Percentiles rank a stretch among this genome's conserved stretches.
phyloP scores from a whole-genome alignment of 306 rosid genomes.

The Acacia melanoxylon region DNA sequence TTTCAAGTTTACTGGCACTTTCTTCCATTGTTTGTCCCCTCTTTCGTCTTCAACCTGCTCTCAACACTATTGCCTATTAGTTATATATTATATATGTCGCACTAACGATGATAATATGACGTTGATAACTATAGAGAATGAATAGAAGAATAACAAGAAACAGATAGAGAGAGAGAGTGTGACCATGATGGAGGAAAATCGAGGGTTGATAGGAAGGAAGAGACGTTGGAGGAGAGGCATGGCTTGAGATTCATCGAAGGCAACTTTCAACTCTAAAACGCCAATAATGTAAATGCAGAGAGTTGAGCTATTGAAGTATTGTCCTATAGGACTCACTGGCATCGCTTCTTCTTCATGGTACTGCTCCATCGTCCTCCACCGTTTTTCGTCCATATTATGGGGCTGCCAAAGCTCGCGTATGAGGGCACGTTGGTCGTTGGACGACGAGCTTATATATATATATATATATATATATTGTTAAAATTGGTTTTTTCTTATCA shows the following conservation, averaged over 20 bases:
- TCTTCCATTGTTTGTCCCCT: slow-evolving; percentile 55
- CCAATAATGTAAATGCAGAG: slow-evolving; percentile 43
- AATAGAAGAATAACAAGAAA: neutral
- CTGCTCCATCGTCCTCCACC: slow-evolving; percentile 6
- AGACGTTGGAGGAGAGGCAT: slow-evolving; percentile 33
- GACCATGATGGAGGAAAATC: slow-evolving; percentile 65
- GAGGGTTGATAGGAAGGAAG: slow-evolving; percentile 55
- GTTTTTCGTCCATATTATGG: neutral
- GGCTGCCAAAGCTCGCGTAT: no score
- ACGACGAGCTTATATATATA: no score
- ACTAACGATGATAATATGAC: no score
- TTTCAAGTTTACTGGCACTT: slow-evolving; percentile 43
- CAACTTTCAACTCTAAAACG: slow-evolving; percentile 52
- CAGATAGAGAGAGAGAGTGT: neutral
- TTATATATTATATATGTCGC: neutral
- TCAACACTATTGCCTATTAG: neutral
- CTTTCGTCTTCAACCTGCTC: slow-evolving; percentile 38
- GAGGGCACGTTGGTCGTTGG: no score
- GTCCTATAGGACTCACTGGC: slow-evolving; percentile 67
- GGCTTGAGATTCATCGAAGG: slow-evolving; percentile 30
- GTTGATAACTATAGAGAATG: no score
- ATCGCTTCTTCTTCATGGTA: slow-evolving; percentile 23
- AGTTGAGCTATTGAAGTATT: slow-evolving; percentile 47
- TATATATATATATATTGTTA: no score
- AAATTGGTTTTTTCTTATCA: no score